These are phyloP conservation scores for Herpetospermum pedunculosum DNA, from an alignment of 306 rosid genomes.

Conservation along the genomic window DNA sequence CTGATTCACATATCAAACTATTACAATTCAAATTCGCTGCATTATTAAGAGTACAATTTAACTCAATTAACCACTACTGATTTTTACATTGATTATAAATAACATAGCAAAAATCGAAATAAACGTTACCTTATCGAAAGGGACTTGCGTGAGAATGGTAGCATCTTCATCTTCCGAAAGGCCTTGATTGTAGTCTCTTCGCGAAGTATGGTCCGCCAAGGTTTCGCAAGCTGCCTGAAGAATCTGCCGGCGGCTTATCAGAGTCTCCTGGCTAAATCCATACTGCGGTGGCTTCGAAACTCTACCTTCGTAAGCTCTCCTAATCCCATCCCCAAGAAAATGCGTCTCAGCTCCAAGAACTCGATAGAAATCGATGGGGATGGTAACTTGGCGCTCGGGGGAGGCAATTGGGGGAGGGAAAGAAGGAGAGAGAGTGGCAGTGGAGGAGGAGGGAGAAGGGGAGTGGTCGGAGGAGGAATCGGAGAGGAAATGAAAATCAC, in stretches of 20 bases:
- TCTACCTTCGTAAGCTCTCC: constrained; percentile 73
- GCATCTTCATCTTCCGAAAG: constrained; percentile 51
- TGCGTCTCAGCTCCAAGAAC: constrained; percentile 84
- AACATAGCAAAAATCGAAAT: background rate
- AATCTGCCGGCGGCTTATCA: constrained; percentile 74
- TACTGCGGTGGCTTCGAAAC: constrained; percentile 82
- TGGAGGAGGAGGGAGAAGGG: constrained; percentile 15
- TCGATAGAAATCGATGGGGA: constrained; percentile 66
- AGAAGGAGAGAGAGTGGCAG: constrained; percentile 36
- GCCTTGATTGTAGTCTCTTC: constrained; percentile 74
- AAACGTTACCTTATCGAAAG: constrained; percentile 65
- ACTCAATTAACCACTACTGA: background rate
- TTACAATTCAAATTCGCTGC: background rate
- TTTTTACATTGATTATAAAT: background rate
- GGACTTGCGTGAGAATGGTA: constrained; percentile 60
- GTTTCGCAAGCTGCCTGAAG: constrained; percentile 94
- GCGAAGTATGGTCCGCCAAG: constrained; percentile 48
- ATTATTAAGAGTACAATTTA: background rate
- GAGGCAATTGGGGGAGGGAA: constrained; percentile 30
- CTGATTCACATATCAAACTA: background rate
- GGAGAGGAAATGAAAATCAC: constrained; percentile 80
- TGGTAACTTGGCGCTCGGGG: constrained; percentile 51
- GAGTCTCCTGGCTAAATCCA: constrained; percentile 67
- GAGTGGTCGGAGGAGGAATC: constrained; percentile 39
- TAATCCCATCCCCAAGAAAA: constrained; percentile 80